Conservation (phyloP, 2,329 filamentous ascomycete species). For the Xylariaceae sp. region DNA sequence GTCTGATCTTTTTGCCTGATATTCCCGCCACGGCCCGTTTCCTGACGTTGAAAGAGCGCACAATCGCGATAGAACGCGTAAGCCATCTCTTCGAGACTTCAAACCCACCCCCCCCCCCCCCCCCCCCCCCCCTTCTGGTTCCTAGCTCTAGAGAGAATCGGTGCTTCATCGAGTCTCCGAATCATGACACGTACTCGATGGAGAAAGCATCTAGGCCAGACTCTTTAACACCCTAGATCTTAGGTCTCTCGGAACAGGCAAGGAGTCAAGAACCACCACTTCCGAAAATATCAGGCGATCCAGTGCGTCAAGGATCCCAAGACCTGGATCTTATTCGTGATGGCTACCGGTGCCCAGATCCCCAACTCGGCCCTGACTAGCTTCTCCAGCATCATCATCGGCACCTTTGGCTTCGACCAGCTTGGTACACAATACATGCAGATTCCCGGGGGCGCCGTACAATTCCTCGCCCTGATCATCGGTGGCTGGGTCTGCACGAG, state of each 20-base stretch:
- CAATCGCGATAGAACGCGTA: constrained; percentile 34
- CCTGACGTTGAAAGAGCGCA: constrained; percentile 24
- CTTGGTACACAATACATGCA: constrained; percentile 61
- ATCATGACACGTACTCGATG: too few relatives aligned
- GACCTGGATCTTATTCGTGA: constrained; percentile 59
- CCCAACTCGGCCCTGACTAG: constrained; percentile 60
- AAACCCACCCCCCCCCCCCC: too few relatives aligned
- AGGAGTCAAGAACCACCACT: constrained; percentile 41
- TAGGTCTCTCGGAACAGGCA: constrained; percentile 25
- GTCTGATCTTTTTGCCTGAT: constrained; percentile 33
- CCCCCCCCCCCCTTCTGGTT: too few relatives aligned
- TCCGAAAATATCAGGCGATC: constrained; percentile 50
- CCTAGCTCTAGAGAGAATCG: too few relatives aligned
- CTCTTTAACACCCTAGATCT: not conserved
- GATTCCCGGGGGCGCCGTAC: constrained; percentile 61
- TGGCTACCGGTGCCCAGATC: constrained; percentile 57
- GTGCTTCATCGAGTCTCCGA: too few relatives aligned
- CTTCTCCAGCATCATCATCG: constrained; percentile 36
- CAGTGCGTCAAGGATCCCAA: constrained; percentile 55
- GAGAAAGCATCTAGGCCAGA: too few relatives aligned
- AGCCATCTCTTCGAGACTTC: not conserved
- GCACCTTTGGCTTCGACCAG: constrained; percentile 43
- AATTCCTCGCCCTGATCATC: constrained; percentile 54
- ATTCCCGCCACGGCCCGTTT: constrained; percentile 33
- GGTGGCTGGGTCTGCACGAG: constrained; percentile 56